Percentiles rank a stretch among this genome's conserved stretches.
Conservation (phyloP, 805 yeast genomes). For the Wickerhamiella galacta region DNA sequence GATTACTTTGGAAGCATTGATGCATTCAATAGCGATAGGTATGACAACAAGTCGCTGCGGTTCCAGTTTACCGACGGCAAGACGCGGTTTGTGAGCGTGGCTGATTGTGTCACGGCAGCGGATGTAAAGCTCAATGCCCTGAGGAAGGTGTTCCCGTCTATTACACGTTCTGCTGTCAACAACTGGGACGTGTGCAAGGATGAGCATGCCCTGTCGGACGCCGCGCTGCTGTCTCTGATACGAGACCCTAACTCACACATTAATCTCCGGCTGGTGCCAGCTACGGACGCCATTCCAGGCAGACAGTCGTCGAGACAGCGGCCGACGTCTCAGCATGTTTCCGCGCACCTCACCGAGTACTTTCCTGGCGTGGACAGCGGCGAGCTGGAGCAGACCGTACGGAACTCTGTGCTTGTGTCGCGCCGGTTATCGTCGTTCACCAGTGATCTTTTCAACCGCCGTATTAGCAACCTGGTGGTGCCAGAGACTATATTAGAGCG, state of each 20-base stretch:
- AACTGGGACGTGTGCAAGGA: constrained; percentile 6
- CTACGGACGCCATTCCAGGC: constrained; percentile 30
- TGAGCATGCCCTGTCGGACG: constrained; percentile 9
- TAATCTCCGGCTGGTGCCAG: constrained; percentile 6
- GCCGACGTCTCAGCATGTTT: constrained; percentile 84
- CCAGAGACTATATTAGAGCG: background rate
- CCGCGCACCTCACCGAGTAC: constrained; percentile 75
- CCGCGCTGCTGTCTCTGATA: constrained; percentile 10
- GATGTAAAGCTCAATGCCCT: constrained; percentile 8
- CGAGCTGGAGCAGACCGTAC: constrained; percentile 59
- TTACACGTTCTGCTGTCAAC: constrained; percentile 8
- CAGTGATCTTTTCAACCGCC: constrained; percentile 1
- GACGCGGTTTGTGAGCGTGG: constrained; percentile 4
- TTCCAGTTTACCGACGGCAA: constrained; percentile 7
- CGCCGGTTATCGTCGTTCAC: constrained; percentile 33
- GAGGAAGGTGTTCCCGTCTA: constrained; percentile 4
- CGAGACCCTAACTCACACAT: constrained; percentile 5
- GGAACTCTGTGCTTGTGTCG: constrained; percentile 72
- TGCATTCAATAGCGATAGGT: background rate
- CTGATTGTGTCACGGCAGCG: constrained; percentile 6
- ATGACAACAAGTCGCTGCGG: background rate
- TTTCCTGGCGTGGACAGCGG: constrained; percentile 70
- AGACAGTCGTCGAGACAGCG: constrained; percentile 52
- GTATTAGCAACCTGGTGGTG: constrained; percentile 2
- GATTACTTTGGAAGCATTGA: constrained; percentile 2